A percentile compares a stretch with the other conserved stretches of the same genome.
Evolutionary conservation across 768 basidiomycete species (phyloP).

Genomic region (Suillus weaverae): DNA sequence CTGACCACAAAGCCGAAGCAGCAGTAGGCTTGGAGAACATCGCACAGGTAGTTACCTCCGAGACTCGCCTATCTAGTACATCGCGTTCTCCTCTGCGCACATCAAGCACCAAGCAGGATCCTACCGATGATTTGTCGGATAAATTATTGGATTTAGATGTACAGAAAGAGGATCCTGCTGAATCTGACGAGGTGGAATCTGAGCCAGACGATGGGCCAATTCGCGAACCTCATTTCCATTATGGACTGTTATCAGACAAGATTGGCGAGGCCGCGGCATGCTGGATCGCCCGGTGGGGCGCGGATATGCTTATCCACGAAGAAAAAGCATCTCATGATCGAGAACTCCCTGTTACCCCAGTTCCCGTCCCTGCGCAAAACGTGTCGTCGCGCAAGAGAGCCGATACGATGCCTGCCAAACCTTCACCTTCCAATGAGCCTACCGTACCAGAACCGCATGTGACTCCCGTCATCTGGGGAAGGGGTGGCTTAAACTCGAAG

Average conservation of each 20-base stretch:
- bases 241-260: slow-evolving; percentile 88
- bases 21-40: slow-evolving; percentile 73
- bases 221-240: slow-evolving; percentile 53
- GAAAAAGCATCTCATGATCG: slow-evolving; percentile 33
- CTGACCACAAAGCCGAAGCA: slow-evolving; percentile 50
- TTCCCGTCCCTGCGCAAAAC: slow-evolving; percentile 19
- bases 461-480: slow-evolving; percentile 67
- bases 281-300: slow-evolving; percentile 87
- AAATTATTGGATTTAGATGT: slow-evolving; percentile 33
- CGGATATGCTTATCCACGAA: slow-evolving; percentile 72
- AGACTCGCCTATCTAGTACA: slow-evolving; percentile 16
- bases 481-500: slow-evolving; percentile 65
- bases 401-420: slow-evolving; percentile 28
- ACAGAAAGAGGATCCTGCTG: slow-evolving; percentile 38
- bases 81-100: not conserved
- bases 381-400: slow-evolving; percentile 26
- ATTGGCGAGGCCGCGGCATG: slow-evolving; percentile 88
- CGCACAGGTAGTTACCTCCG: slow-evolving; percentile 49
- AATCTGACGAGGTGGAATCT: slow-evolving; percentile 33
- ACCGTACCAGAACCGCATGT: slow-evolving; percentile 15
- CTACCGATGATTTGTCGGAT: slow-evolving; percentile 28
- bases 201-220: slow-evolving; percentile 19
- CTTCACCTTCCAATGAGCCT: slow-evolving; percentile 16
- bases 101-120: slow-evolving; percentile 9
- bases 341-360: slow-evolving; percentile 17